Base-by-base conservation (phyloP, 768 basidiomycete species). In the Lentinus tigrinus region DNA sequence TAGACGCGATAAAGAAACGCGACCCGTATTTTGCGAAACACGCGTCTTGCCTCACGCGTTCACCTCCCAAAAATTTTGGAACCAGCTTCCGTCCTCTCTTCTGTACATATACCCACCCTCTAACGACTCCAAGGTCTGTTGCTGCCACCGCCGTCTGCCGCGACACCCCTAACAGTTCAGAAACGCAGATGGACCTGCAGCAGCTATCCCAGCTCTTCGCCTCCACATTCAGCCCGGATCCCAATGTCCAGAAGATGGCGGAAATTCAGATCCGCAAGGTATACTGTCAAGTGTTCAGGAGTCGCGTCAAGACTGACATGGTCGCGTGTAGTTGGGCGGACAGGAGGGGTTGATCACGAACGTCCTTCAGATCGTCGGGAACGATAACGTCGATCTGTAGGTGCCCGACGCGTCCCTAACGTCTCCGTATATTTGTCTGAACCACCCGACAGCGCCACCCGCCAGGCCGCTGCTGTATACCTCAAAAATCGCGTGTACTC, bases 181-280 rank as follows among this genome's bases (percentile, higher is more conserved):
- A 13, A 21, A 46, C 50, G 21, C 58, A 68, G 59, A 90, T 91
- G 89, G 89, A 91, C 72, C 77, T 89, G 48, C 86, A 88, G 70
- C 82, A 84, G 14, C 78, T 94, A 54, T 87, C 89, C 8, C 82
- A 83, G 64, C 84, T 94, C 49, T 93, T 94, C 68, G 80, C 89
- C 6, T 86, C 88, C 31, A 92, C 91, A 7, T 87, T 85, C 74
- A 90, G 81, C 67, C 80, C 88, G 6, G 90, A 96, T 74, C 91
- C 93, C 52, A 94, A 94, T 77, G 82, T 88, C 58, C 87, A 93
- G 64, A 91, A 91, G 68, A 77, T 89, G 37, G 89, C 87, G 44
- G 93, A 96, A 72, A 83, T 95, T 28, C 84, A 95, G 72, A 90
- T 96, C 67, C 85, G 91, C 65, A 93, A 89, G 81, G 93, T 91